A percentile compares a stretch with the other conserved stretches of the same genome.
Evolutionary conservation across 2,329 filamentous ascomycete genomes (phyloP).

Genomic region (Penicillium oxalicum): DNA sequence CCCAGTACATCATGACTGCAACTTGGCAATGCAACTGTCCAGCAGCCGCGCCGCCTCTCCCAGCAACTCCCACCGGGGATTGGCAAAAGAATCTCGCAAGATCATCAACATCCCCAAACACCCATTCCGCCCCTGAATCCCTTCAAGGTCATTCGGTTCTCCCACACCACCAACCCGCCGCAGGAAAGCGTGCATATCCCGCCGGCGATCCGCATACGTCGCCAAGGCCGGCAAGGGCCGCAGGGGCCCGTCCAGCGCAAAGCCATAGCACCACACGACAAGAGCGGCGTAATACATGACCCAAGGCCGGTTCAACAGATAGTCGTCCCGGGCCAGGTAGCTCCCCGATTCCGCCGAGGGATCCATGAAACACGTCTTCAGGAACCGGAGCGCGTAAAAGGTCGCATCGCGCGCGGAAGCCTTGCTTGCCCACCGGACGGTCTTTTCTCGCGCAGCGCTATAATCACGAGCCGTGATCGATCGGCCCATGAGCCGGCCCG

Average conservation of each 20-base stretch:
- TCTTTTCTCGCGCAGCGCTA: conserved; percentile 68
- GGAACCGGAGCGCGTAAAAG: conserved; percentile 84
- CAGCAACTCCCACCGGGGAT: conserved; percentile 84
- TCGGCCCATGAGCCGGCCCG: conserved; percentile 75
- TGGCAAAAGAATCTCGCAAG: conserved; percentile 72
- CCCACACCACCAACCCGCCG: conserved; percentile 63
- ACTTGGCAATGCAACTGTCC: conserved; percentile 68
- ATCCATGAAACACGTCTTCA: conserved; percentile 68
- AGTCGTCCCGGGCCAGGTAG: conserved; percentile 82
- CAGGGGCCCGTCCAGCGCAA: conserved; percentile 76
- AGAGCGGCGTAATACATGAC: conserved; percentile 88
- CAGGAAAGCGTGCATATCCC: conserved; percentile 75
- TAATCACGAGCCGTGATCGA: conserved; percentile 79
- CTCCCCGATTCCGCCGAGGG: conserved; percentile 28
- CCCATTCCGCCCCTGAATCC: conserved; percentile 68
- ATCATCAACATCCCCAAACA: conserved; percentile 77
- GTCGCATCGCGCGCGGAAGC: conserved; percentile 84
- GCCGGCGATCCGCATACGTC: conserved; percentile 60
- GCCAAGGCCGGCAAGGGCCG: conserved; percentile 46
- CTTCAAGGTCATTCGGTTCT: conserved; percentile 70
- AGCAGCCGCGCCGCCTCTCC: conserved; percentile 78
- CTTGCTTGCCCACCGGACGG: conserved; percentile 80
- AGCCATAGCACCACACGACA: conserved; percentile 94
- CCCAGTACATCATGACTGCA: conserved; percentile 27
- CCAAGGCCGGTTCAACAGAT: conserved; percentile 87